Percentiles rank a stretch among this genome's conserved stretches.
phyloP scores from a whole-genome alignment of 495 filamentous ascomycete genomes.

The Astrocystis sublimbata region DNA sequence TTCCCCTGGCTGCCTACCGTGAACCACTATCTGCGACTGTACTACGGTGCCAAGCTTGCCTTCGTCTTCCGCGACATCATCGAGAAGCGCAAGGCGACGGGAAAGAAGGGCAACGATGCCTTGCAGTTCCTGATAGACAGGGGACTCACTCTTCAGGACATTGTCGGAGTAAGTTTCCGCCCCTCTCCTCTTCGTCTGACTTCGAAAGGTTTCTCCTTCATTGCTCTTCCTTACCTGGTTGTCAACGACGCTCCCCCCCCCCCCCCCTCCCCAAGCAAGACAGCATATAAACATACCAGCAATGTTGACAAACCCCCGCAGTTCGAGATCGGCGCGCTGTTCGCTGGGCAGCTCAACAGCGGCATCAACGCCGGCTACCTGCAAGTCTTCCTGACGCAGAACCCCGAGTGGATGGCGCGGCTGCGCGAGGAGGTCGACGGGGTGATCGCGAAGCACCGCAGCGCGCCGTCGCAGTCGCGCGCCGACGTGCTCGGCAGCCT shows the following conservation, averaged over 20 bases:
- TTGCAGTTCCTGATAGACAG: slow-evolving; percentile 48
- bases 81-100: slow-evolving; percentile 39
- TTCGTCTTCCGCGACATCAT: slow-evolving; percentile 42
- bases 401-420: slow-evolving; percentile 42
- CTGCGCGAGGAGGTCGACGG: slow-evolving; percentile 42
- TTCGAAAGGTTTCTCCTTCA: too few relatives aligned
- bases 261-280: background rate
- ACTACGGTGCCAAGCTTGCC: slow-evolving; percentile 41
- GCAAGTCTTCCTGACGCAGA: slow-evolving; percentile 39
- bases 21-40: slow-evolving; percentile 28
- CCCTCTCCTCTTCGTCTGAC: background rate
- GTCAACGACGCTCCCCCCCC: background rate
- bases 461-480: slow-evolving; percentile 31
- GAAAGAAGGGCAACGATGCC: slow-evolving; percentile 42
- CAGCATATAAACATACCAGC: background rate
- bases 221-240: too few relatives aligned
- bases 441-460: slow-evolving; percentile 38
- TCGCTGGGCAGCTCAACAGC: slow-evolving; percentile 42
- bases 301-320: slow-evolving; percentile 10
- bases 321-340: slow-evolving; percentile 43
- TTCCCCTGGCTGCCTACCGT: slow-evolving; percentile 46
- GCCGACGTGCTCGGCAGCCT: slow-evolving; percentile 40
- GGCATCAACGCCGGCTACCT: slow-evolving; percentile 48
- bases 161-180: slow-evolving; percentile 29
- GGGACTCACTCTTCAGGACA: slow-evolving; percentile 34